Base-by-base conservation (phyloP, 2,329 filamentous ascomycete species). In the Fusarium sp. region DNA sequence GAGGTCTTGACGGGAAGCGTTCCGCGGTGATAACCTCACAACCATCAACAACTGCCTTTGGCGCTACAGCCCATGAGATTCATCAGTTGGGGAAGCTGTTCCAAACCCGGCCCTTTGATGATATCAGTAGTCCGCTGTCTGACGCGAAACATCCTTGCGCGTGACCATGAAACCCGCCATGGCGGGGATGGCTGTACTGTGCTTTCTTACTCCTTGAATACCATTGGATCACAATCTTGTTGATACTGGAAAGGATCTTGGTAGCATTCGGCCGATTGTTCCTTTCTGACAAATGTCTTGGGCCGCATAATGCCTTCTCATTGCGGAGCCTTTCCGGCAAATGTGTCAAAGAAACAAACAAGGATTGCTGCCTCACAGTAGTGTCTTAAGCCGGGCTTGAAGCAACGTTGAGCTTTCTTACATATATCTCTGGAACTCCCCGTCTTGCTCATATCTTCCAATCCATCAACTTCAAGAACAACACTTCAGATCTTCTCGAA, bases 281-380 rank as follows among this genome's bases (percentile, higher is more conserved):
- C 34, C 51, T 67, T 61, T 44, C 48, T 61, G 46, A 51, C 45
- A 58, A 58, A 53, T 54, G 24, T 58, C 58, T 72, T 61, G 70
- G 70, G 67, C 70, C 70, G 70, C 47, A 46, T 36, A 45, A 63
- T 70, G 53, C 68, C 68, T 62, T 69, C 39, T 47, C 26, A 47
- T 55, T 61, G 68, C 70, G 70, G 70, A 69, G 66, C 39, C 48
- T 48, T 72, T 72, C 70, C 70, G 70, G 68, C 44, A 59, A 55
- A 41, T 36, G 49, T 61, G 52, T 52, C 53, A 58, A 57, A 51
- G 46, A 58, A 56, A 46, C 46, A 48, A 52, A 50, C 51, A 49
- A 51, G 53, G 40, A 42, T 29, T 47, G 56, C 43, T 50, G 41
- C 50, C 61, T 58, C 59, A 46, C 47, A 47, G 43, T 38, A 40